Evolutionary conservation across 169 alveolate genomes (phyloP).

Genomic region (Plasmodium sp.): DNA sequence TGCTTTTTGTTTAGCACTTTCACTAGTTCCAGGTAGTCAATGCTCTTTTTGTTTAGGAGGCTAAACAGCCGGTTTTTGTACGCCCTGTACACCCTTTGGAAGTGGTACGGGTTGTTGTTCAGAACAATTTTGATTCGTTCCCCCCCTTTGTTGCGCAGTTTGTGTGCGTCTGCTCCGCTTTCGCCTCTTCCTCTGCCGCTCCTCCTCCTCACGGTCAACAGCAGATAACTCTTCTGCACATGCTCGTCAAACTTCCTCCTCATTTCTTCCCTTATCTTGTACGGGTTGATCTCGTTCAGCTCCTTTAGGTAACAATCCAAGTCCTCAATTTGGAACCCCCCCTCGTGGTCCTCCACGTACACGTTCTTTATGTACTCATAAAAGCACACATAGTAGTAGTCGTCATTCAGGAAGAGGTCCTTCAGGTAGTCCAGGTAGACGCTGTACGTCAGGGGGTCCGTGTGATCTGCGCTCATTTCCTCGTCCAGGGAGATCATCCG

Average conservation of each 20-base stretch:
- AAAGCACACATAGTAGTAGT: constrained; percentile 58
- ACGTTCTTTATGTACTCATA: constrained; percentile 40
- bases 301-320: constrained; percentile 28
- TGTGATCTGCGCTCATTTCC: constrained; percentile 8
- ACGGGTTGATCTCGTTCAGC: constrained; percentile 41
- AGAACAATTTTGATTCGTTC: background rate
- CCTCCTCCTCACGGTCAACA: constrained; percentile 1
- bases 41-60: constrained; percentile 34
- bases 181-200: background rate
- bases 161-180: background rate
- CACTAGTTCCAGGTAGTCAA: constrained; percentile 31
- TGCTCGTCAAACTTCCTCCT: constrained; percentile 3
- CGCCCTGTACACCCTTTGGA: constrained; percentile 27
- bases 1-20: constrained; percentile 14
- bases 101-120: constrained; percentile 41
- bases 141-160: background rate
- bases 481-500: constrained; percentile 22
- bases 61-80: background rate
- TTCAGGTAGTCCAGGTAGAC: constrained; percentile 37
- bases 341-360: constrained; percentile 4
- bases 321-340: background rate
- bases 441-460: constrained; percentile 41
- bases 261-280: constrained; percentile 4
- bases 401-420: constrained; percentile 49
- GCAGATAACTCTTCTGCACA: constrained; percentile 4